Conservation (phyloP, 148 eudicot genomes). For the Camellia sinensis region DNA sequence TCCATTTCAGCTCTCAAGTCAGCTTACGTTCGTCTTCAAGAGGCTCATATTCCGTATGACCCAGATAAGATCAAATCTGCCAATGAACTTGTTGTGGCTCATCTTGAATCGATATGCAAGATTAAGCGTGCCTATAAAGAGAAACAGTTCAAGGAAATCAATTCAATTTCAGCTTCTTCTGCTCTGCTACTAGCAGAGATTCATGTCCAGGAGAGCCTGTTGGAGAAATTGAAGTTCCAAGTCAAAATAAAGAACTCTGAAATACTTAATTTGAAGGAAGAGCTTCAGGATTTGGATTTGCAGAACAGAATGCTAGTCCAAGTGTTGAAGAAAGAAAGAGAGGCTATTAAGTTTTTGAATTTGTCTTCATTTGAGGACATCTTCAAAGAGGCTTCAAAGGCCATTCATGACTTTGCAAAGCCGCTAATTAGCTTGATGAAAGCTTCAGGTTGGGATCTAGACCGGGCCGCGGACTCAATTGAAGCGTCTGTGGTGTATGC, state of each 20-base stretch:
- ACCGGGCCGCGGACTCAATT: slow-evolving; percentile 41
- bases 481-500: slow-evolving; percentile 35
- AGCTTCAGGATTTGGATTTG: slow-evolving; percentile 31
- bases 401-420: slow-evolving; percentile 48
- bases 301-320: slow-evolving; percentile 25
- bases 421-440: slow-evolving; percentile 48
- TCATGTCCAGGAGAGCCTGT: slow-evolving; percentile 32
- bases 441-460: slow-evolving; percentile 58
- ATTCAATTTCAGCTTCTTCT: slow-evolving; percentile 24
- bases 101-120: slow-evolving; percentile 31
- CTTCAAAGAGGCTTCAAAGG: slow-evolving; percentile 30
- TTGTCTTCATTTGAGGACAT: slow-evolving; percentile 29
- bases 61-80: slow-evolving; percentile 43
- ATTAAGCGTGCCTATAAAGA: slow-evolving; percentile 38
- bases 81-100: slow-evolving; percentile 36
- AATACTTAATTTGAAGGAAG: slow-evolving; percentile 23
- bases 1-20: slow-evolving; percentile 37
- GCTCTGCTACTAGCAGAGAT: slow-evolving; percentile 35
- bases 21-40: slow-evolving; percentile 54
- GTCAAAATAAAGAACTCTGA: slow-evolving; percentile 22
- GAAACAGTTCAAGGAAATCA: slow-evolving; percentile 31
- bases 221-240: slow-evolving; percentile 34
- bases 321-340: slow-evolving; percentile 19
- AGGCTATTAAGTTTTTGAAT: slow-evolving; percentile 9
- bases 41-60: slow-evolving; percentile 53